Percentiles rank a stretch among this genome's conserved stretches.
phyloP scores from a whole-genome alignment of 352 stramenopile genomes.

The Thalassiosira delicatula region DNA sequence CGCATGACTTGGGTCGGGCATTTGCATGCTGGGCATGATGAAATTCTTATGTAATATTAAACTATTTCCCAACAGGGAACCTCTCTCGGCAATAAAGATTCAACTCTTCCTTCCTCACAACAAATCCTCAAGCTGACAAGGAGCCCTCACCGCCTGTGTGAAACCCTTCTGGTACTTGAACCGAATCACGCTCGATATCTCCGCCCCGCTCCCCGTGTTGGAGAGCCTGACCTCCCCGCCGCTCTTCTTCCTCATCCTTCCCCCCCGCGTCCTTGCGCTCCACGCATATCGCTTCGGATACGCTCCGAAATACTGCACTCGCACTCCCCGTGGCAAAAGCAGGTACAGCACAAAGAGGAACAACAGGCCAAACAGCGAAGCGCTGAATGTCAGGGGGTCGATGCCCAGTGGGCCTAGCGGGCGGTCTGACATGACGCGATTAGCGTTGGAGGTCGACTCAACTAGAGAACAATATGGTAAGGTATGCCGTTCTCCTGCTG shows the following conservation, averaged over 20 bases:
- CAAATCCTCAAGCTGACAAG: slow-evolving; percentile 72
- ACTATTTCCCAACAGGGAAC: background rate
- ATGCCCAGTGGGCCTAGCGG: slow-evolving; percentile 65
- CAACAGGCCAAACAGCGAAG: slow-evolving; percentile 62
- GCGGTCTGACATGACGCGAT: background rate
- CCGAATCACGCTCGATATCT: slow-evolving; percentile 70
- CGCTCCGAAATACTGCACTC: slow-evolving; percentile 75
- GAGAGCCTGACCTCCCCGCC: slow-evolving; percentile 62
- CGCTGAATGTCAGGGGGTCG: slow-evolving; percentile 72
- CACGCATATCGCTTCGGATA: slow-evolving; percentile 82
- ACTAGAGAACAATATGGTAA: no score
- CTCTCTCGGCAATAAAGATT: background rate
- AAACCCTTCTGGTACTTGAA: slow-evolving; percentile 84
- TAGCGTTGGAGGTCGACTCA: no score
- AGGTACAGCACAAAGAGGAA: slow-evolving; percentile 80
- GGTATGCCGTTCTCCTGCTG: no score
- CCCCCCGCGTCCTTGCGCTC: slow-evolving; percentile 58
- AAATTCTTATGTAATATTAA: slow-evolving; percentile 11
- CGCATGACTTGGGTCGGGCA: no score
- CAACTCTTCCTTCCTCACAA: slow-evolving; percentile 20
- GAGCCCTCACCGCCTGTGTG: slow-evolving; percentile 75
- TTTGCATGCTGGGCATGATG: no score
- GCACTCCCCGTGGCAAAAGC: slow-evolving; percentile 63
- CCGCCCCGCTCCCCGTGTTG: slow-evolving; percentile 74
- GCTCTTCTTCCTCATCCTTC: slow-evolving; percentile 41